Evolutionary conservation across 805 yeast species (phyloP), one percentile per base, ranked within the genome.

Genomic region (Kazachstania martiniae): DNA sequence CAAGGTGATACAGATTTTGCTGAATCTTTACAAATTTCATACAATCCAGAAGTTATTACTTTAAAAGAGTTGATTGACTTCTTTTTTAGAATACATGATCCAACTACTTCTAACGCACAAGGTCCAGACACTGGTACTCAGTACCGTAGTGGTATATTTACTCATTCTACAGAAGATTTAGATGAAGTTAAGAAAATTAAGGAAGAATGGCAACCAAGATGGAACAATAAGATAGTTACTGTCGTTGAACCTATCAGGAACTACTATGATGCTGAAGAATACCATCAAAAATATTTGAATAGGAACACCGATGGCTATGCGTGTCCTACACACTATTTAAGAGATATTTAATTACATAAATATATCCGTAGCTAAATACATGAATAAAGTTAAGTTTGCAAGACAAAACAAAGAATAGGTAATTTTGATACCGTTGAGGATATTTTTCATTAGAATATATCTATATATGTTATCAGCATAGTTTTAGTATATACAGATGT

Each of bases 211-310:
- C 91, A 86, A 53, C 70, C 70, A 35, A 67, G 71, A 37, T 91
- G 89, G 82, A 65, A 67, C 29, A 67, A 77, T 47, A 61, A 62
- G 36, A 78, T 91, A 18, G 79, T 63, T 28, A 86, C 97, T 1
- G 61, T 59, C 28, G 71, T 87, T 32, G 80, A 73, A 49, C 79
- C 82, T 7, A 67, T 85, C 28, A 53, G 63, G 31, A 65, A 64
- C 37, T 91, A 83, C 67, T 79, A 77, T 63, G 95, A 87, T 51
- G 97, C 96, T n/a, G 98, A 89, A 58, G 87, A 77, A 23, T 89
- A 87, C 55, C 98, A 89, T 56, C 97, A 89, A 54, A 50, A 68
- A 39, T 89, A 91, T 54, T 64, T 89, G 46, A 67, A 68, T 35
- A 76, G 73, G 48, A 85, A 89, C 53, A 94, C 95, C 3, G 58